Evolutionary conservation across 257 asterid species (phyloP), one percentile per base, ranked within the genome.

Genomic region (Anisodus tanguticus): DNA sequence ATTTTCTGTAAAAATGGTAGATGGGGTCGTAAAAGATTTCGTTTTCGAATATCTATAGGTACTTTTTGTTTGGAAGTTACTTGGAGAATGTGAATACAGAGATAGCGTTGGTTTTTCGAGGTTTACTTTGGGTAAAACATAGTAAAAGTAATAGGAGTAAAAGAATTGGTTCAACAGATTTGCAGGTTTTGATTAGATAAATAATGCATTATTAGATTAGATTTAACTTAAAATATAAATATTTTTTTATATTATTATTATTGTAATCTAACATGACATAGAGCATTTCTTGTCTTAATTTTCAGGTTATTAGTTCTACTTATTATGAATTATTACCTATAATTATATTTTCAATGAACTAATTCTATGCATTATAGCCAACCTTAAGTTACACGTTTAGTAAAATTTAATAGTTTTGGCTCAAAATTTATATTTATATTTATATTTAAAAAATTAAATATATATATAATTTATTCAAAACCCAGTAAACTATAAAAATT

Each of bases 21-120:
- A 72, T 72, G 78, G 83, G 84, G 81, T 72, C 89, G 86, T 90
- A 87, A 88, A 87, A 88, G 81, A 80, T 66, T 67, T 81, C 45
- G 45, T 35, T 77, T 57, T n/a, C 77, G n/a, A 6, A 43, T 60
- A 71, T 86, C 13, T 35, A 19, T 37, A 55, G 19, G 41, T 86
- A 71, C 39, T 77, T 80, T 83, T 88, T 85, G 83, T 67, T 87
- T 80, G 82, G 86, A 74, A 82, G 92, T 78, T 79, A 54, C 72
- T 71, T 53, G 78, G 71, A 15, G 47, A 67, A n/a, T 66, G 85
- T 59, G 90, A 74, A 84, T 68, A 79, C 41, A 74, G 63, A 83
- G 63, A 67, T n/a, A 58, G 55, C 55, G 45, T 37, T 66, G 83
- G 54, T 69, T 90, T 86, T 79, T 37, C 43, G 47, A 1, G 19